A percentile compares a stretch with the other conserved stretches of the same genome.
Conservation (phyloP, 352 stramenopile genomes). For the Pythium folliculosum region DNA sequence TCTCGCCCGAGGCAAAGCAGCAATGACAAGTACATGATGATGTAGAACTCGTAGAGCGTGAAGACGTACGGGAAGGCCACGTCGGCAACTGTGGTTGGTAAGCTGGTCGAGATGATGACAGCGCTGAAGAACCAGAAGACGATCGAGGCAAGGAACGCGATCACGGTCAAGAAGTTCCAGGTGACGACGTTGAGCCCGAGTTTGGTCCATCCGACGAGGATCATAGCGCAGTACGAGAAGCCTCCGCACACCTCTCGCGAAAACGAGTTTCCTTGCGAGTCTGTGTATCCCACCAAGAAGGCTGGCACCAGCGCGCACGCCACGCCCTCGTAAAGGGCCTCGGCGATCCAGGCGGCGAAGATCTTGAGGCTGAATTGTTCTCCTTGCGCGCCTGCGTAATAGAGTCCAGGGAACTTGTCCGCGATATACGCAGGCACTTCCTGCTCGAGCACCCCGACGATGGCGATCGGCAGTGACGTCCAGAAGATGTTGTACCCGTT, state of each 20-base stretch:
- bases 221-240: conserved; percentile 79
- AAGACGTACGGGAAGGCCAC: conserved; percentile 82
- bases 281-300: conserved; percentile 56
- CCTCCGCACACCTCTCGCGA: conserved; percentile 72
- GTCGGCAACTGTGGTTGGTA: conserved; percentile 64
- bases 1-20: conserved; percentile 76
- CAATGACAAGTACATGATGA: conserved; percentile 70
- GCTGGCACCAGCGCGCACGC: conserved; percentile 72
- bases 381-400: conserved; percentile 74
- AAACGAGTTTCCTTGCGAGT: conserved; percentile 62
- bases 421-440: conserved; percentile 72
- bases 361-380: conserved; percentile 84
- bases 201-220: conserved; percentile 80
- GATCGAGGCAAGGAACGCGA: conserved; percentile 62
- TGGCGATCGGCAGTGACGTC: conserved; percentile 91
- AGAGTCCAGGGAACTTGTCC: conserved; percentile 79
- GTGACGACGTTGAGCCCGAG: conserved; percentile 84
- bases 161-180: conserved; percentile 67
- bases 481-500: conserved; percentile 97
- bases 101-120: conserved; percentile 57
- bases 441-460: conserved; percentile 83
- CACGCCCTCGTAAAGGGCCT: conserved; percentile 76
- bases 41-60: conserved; percentile 70
- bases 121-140: conserved; percentile 76
- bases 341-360: conserved; percentile 78